These are phyloP conservation scores for Backusella circina DNA, from an alignment of 192 early-diverging fungal species.

Conservation along the genomic window DNA sequence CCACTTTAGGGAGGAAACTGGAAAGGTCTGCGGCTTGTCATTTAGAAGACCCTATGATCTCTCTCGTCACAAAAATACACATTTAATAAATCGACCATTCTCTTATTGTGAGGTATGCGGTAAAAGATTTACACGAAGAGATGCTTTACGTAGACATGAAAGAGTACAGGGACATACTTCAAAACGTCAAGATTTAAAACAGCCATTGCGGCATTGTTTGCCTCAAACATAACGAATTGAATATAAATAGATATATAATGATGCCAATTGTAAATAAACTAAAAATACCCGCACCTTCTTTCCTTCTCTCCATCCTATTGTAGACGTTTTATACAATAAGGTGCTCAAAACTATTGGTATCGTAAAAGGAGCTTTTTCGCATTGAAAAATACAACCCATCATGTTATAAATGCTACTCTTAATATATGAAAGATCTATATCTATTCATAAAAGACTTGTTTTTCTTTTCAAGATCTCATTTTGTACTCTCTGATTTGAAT, in stretches of 20 bases:
- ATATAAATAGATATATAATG: not conserved
- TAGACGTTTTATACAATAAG: not conserved
- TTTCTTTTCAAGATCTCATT: no score
- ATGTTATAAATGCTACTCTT: no score
- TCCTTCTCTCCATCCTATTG: not conserved
- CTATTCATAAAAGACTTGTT: no score
- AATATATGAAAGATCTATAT: no score
- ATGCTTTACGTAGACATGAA: slow-evolving; percentile 35
- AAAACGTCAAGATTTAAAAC: not conserved
- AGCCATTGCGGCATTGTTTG: no score
- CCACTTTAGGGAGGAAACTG: slow-evolving; percentile 10
- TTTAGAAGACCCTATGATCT: slow-evolving; percentile 36
- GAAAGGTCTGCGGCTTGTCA: slow-evolving; percentile 20
- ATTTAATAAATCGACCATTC: slow-evolving; percentile 29
- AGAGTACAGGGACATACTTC: slow-evolving; percentile 27
- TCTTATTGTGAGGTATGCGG: slow-evolving; percentile 32
- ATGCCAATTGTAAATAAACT: not conserved
- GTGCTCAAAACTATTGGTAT: no score
- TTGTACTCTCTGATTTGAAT: no score
- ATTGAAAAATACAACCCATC: no score
- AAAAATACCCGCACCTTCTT: not conserved
- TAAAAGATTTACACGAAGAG: slow-evolving; percentile 36
- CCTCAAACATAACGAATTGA: not conserved
- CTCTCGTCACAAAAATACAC: slow-evolving; percentile 31
- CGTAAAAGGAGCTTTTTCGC: no score